Base-by-base conservation (phyloP, 306 rosid species). In the Cucurbita argyrosperma region DNA sequence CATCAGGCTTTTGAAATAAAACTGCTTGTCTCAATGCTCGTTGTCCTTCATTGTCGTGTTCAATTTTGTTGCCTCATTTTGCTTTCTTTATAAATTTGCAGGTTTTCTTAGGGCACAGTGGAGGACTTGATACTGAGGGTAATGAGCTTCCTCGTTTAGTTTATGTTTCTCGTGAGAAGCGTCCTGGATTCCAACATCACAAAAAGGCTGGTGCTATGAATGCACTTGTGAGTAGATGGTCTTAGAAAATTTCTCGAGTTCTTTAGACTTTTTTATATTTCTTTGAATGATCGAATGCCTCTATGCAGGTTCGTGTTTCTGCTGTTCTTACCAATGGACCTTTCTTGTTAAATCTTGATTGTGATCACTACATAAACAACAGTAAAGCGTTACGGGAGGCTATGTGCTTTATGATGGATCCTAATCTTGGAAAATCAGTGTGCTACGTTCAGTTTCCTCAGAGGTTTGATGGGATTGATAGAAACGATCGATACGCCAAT, bases 141-240 rank as follows among this genome's bases (percentile, higher is more conserved):
- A 89, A 94, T 55, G 97, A 91, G 81, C 97, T 94, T 15, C 97
- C 99, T 5, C 92, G 97, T 21, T 62, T 94, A 78, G 96, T 94
- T 75, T 94, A 94, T 70, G 99, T 94, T 63, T 94, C 99, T 88
- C 99, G 99, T 82, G 99, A 94, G 78, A 94, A 94, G 89, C 99
- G 99, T 83, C 99, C 96, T 10, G 97, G 99, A 39, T 94, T 94
- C 82, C 97, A 94, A 79, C 99, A 94, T 83, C 99, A 94, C 89
- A 94, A 94, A 86, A 94, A 94, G 83, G 99, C 99, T 16, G 99
- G 99, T 84, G 99, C 99, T 76, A 94, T 94, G 99, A 94, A 94
- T 81, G 87, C 99, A 53, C 97, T 95, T 76, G 99, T 95, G 86
- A 87, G 99, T 85, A 30, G 35, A 74, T 60, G 8, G 39, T 38